These are phyloP conservation scores for Ogataea methylovora DNA, from an alignment of 805 yeast genomes.

Conservation along the genomic window DNA sequence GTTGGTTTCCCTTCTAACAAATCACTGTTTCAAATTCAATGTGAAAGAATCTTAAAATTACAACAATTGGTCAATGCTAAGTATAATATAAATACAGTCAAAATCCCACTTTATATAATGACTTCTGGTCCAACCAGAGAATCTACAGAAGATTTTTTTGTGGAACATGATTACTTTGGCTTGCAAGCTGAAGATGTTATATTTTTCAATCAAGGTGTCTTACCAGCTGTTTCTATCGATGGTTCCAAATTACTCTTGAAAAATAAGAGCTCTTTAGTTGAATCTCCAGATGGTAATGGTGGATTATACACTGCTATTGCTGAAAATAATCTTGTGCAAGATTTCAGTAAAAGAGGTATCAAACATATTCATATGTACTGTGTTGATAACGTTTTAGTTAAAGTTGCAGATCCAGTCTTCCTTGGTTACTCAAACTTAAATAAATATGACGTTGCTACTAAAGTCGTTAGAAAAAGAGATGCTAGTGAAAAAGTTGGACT, in stretches of 20 bases:
- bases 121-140: conserved; percentile 82
- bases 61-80: conserved; percentile 42
- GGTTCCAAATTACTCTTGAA: conserved; percentile 68
- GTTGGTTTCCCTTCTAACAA: conserved; percentile 79
- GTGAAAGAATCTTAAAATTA: conserved; percentile 68
- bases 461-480: conserved; percentile 88
- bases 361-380: conserved; percentile 95
- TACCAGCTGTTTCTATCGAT: conserved; percentile 74
- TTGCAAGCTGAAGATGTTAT: conserved; percentile 48
- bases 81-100: conserved; percentile 15
- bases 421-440: conserved; percentile 76
- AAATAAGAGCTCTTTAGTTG: conserved; percentile 47
- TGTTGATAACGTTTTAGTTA: conserved; percentile 89
- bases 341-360: conserved; percentile 59
- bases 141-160: conserved; percentile 68
- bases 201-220: conserved; percentile 90
- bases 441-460: conserved; percentile 73
- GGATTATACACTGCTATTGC: conserved; percentile 84
- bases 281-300: conserved; percentile 98
- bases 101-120: conserved; percentile 86
- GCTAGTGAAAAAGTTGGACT: conserved; percentile 88
- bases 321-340: conserved; percentile 57
- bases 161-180: conserved; percentile 62
- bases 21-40: conserved; percentile 86
- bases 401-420: conserved; percentile 87